phyloP scores from a whole-genome alignment of 148 eudicot species.

The Vaccinium vitisidaea region DNA sequence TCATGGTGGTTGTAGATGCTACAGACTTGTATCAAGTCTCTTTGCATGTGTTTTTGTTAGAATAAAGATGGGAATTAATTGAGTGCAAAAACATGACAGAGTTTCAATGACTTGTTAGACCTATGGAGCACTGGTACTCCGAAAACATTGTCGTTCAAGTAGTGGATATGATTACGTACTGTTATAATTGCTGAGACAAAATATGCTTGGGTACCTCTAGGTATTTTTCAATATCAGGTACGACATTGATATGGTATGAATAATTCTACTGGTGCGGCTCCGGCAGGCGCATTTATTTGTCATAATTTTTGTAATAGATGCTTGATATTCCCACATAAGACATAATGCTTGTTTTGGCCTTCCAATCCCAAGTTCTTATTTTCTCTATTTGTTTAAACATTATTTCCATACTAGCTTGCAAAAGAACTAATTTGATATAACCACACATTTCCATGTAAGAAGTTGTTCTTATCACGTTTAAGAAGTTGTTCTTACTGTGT shows the following conservation, averaged over 20 bases:
- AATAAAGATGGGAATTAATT: not conserved
- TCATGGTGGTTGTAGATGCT: not conserved
- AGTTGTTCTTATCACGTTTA: not conserved
- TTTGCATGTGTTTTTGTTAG: not conserved
- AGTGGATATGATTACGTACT: not conserved
- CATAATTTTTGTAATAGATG: not conserved
- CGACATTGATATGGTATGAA: not conserved
- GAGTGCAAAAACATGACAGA: not conserved
- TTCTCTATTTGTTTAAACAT: not conserved
- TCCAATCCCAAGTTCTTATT: not conserved
- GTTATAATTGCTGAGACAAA: not conserved
- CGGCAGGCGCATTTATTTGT: not conserved
- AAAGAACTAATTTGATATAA: not conserved
- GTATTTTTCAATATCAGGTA: not conserved
- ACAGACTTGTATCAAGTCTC: not conserved
- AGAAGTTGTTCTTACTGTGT: not conserved
- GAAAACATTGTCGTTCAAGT: not conserved
- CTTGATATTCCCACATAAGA: not conserved
- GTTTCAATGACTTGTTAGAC: not conserved
- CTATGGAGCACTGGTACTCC: not conserved
- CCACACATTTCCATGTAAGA: not conserved
- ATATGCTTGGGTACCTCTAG: not conserved
- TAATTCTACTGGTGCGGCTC: not conserved
- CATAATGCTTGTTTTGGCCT: not conserved
- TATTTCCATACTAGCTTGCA: not conserved